Evolutionary conservation across 352 stramenopile genomes (phyloP).

Genomic region (Phytophthora chlamydospora): DNA sequence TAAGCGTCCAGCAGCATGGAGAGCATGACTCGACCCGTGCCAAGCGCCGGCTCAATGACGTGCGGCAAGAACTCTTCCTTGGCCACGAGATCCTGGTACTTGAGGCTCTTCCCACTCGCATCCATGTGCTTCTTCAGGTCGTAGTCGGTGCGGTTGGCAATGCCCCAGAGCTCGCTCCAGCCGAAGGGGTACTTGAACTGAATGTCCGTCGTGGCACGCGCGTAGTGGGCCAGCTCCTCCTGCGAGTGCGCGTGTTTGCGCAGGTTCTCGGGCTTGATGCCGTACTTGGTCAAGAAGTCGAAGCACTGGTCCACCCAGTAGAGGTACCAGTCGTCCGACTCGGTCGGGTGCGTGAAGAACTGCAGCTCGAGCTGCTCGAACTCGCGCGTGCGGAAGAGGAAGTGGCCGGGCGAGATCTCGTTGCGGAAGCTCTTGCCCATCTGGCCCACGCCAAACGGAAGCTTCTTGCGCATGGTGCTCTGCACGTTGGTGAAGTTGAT

Average conservation of each 20-base stretch:
- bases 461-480: conserved; percentile 90
- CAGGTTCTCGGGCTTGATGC: conserved; percentile 90
- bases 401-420: conserved; percentile 97
- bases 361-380: conserved; percentile 98
- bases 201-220: conserved; percentile 96
- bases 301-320: conserved; percentile 95
- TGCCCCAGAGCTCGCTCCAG: conserved; percentile 96
- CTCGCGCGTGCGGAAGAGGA: conserved; percentile 97
- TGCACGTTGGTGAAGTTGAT: conserved; percentile 98
- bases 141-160: conserved; percentile 96
- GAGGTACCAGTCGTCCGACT: conserved; percentile 79
- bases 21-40: conserved; percentile 93
- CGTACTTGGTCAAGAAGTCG: conserved; percentile 90
- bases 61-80: conserved; percentile 94
- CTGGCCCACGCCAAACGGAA: conserved; percentile 96
- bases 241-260: conserved; percentile 92
- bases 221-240: conserved; percentile 97
- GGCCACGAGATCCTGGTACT: conserved; percentile 62
- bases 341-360: conserved; percentile 78
- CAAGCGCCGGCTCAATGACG: conserved; percentile 93
- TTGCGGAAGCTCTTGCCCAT: conserved; percentile 99
- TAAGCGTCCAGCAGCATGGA: conserved; percentile 96
- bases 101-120: conserved; percentile 91
- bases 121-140: conserved; percentile 96
- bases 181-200: conserved; percentile 98